phyloP scores from a whole-genome alignment of 1,139 yeast genomes.

The Taiozyma sp. region DNA sequence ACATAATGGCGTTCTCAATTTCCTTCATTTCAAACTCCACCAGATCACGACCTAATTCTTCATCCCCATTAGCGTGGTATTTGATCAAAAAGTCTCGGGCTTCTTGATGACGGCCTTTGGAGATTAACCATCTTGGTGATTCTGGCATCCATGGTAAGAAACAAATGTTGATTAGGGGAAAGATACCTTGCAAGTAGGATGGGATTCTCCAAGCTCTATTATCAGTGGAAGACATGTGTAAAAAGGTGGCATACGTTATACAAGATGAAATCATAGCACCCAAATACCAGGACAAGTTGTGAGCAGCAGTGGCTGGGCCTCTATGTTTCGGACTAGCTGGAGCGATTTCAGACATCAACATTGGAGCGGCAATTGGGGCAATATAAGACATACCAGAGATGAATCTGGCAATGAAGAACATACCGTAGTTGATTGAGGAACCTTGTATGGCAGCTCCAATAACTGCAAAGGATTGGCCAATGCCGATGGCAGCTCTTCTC shows the following conservation, averaged over 20 bases:
- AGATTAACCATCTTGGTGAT: conserved; percentile 66
- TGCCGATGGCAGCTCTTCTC: conserved; percentile 33
- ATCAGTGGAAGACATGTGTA: conserved; percentile 11
- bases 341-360: conserved; percentile 30
- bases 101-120: conserved; percentile 43
- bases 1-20: conserved; percentile 31
- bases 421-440: conserved; percentile 30
- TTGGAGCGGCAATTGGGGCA: conserved; percentile 27
- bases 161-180: conserved; percentile 33
- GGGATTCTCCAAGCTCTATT: conserved; percentile 39
- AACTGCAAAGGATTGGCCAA: conserved; percentile 34
- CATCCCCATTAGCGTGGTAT: conserved; percentile 33
- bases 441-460: conserved; percentile 41
- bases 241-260: conserved; percentile 41
- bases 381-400: conserved; percentile 32
- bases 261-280: conserved; percentile 54
- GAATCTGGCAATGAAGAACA: conserved; percentile 31
- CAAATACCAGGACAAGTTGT: conserved; percentile 44
- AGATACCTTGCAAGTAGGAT: conserved; percentile 31
- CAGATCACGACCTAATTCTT: conserved; percentile 27
- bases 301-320: conserved; percentile 38
- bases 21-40: conserved; percentile 38
- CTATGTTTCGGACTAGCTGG: conserved; percentile 39
- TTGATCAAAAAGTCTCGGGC: conserved; percentile 41
- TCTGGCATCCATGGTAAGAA: conserved; percentile 48